Conservation (phyloP, 371 early-diverging fungal genomes). For the Spiromyces aspiralis region DNA sequence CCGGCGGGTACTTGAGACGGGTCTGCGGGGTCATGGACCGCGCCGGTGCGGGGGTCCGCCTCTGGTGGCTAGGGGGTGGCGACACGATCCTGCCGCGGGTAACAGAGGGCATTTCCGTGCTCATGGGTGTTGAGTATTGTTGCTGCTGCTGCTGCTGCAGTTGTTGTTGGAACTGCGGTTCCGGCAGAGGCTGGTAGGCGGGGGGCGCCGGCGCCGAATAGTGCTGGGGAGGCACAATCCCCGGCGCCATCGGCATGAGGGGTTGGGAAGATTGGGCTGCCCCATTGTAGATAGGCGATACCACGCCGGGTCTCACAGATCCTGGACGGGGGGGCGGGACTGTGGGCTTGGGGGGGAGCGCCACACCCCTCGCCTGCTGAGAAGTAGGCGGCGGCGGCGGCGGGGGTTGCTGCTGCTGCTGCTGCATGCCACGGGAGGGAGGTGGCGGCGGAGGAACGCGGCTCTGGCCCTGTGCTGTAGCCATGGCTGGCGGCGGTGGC, state of each 20-base stretch:
- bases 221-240: constrained; percentile 5
- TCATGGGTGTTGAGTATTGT: no score
- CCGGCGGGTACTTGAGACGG: constrained; percentile 24
- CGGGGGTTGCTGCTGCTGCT: neutral
- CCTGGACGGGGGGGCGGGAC: neutral
- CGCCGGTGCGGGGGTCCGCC: constrained; percentile 1
- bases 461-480: neutral
- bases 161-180: neutral
- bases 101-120: constrained; percentile 6
- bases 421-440: neutral
- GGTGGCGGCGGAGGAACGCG: neutral
- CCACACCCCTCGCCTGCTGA: neutral
- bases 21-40: neutral
- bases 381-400: constrained; percentile 7
- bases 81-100: constrained; percentile 1
- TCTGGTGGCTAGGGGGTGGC: neutral
- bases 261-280: constrained; percentile 3
- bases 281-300: constrained; percentile 3
- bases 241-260: constrained; percentile 24
- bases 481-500: constrained; percentile 5
- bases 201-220: constrained; percentile 5
- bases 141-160: constrained; percentile 4
- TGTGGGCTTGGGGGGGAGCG: constrained; percentile 1
- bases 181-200: constrained; percentile 7
- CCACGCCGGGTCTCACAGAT: neutral